A percentile compares a stretch with the other conserved stretches of the same genome.
Evolutionary conservation across 2,329 filamentous ascomycete species (phyloP).

Genomic region (Neonectria magnoliae): DNA sequence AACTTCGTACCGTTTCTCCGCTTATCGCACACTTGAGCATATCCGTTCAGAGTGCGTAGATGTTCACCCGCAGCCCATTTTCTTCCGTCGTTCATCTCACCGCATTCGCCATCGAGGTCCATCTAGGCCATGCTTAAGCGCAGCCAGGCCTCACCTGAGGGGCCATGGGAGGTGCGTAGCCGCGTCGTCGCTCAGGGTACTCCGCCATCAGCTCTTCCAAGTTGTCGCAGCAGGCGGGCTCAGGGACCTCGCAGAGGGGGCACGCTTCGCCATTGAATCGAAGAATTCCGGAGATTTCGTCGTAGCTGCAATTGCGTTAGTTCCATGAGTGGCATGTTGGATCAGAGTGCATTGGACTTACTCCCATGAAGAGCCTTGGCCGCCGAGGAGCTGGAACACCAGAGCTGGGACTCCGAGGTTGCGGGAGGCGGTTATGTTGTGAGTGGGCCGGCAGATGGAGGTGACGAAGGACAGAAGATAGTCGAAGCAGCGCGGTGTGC

Average conservation of each 20-base stretch:
- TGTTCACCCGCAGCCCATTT: no score
- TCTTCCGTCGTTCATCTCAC: no score
- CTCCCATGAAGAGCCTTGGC: background rate
- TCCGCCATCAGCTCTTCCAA: background rate
- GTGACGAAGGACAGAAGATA: background rate
- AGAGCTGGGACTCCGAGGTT: background rate
- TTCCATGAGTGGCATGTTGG: background rate
- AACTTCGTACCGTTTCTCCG: no score
- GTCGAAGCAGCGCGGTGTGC: background rate
- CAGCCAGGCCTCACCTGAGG: no score
- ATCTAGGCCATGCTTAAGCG: no score
- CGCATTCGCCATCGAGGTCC: no score
- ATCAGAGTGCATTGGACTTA: background rate
- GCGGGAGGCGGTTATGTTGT: background rate
- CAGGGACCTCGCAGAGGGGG: background rate
- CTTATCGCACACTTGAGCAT: no score
- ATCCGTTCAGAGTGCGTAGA: no score
- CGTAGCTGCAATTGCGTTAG: background rate
- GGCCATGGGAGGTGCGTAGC: background rate
- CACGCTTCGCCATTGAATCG: background rate
- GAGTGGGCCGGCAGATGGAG: background rate
- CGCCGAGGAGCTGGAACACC: background rate
- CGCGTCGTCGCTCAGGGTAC: background rate
- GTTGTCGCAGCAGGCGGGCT: background rate
- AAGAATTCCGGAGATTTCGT: background rate